phyloP scores from a whole-genome alignment of 1,139 yeast genomes.

The Hemisphaericaspora subhashii region DNA sequence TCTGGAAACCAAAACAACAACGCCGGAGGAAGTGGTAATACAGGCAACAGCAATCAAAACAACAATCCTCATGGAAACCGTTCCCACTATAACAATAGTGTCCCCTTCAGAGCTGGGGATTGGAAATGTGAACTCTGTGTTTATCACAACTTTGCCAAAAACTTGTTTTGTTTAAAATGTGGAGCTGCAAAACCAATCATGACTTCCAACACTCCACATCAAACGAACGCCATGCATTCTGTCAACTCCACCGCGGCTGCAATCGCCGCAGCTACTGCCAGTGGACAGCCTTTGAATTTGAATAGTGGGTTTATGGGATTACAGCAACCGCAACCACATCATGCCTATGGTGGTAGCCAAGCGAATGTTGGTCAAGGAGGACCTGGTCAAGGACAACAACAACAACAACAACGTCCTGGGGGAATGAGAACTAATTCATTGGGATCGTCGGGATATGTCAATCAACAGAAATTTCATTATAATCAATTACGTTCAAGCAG shows the following conservation, averaged over 20 bases:
- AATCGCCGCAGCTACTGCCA: conserved; percentile 55
- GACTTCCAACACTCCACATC: conserved; percentile 27
- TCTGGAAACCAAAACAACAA: conserved; percentile 9
- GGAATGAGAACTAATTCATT: conserved; percentile 7
- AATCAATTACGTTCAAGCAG: conserved; percentile 17
- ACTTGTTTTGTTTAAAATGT: conserved; percentile 81
- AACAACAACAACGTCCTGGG: conserved; percentile 8
- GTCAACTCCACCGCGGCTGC: conserved; percentile 52
- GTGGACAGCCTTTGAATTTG: conserved; percentile 47
- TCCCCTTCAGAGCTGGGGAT: conserved; percentile 95
- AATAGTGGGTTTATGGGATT: conserved; percentile 26
- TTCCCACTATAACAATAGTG: conserved; percentile 28
- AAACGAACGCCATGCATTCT: conserved; percentile 26
- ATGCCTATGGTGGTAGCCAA: conserved; percentile 17
- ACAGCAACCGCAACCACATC: conserved; percentile 33
- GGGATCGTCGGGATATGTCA: conserved; percentile 4
- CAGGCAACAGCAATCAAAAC: not conserved
- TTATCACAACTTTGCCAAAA: conserved; percentile 93
- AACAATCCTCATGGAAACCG: conserved; percentile 13
- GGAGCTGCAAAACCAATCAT: conserved; percentile 71
- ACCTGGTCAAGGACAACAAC: conserved; percentile 8
- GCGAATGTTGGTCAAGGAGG: no score
- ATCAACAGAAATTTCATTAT: conserved; percentile 9
- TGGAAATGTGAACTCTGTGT: conserved; percentile 92
- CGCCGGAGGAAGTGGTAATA: conserved; percentile 12